Evolutionary conservation across 2,329 filamentous ascomycete species (phyloP).

Genomic region (Fusarium sp.): DNA sequence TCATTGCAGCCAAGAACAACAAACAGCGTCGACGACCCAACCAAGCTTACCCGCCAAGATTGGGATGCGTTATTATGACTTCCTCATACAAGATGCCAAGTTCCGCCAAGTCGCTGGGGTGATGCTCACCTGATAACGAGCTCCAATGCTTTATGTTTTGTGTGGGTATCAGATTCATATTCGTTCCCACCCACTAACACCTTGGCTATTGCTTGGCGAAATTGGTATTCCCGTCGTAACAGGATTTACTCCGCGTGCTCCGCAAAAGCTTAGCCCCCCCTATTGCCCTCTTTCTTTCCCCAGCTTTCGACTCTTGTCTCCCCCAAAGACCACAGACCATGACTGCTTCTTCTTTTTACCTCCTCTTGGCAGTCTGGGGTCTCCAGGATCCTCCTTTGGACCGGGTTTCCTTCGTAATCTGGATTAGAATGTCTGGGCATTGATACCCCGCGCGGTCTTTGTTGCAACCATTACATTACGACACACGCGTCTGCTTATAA

Average conservation of each 20-base stretch:
- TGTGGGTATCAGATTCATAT: slow-evolving; percentile 7
- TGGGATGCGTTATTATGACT: slow-evolving; percentile 26
- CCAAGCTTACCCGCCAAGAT: slow-evolving; percentile 26
- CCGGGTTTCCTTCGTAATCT: slow-evolving; percentile 24
- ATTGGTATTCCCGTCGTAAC: slow-evolving; percentile 6
- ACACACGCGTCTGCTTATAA: slow-evolving; percentile 9
- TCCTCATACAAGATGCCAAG: slow-evolving; percentile 14
- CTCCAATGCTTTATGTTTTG: neutral
- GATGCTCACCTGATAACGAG: slow-evolving; percentile 13
- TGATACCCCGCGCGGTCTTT: slow-evolving; percentile 20
- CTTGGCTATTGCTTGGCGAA: slow-evolving; percentile 27
- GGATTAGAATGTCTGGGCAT: slow-evolving; percentile 32
- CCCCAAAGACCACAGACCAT: neutral
- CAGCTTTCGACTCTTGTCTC: neutral
- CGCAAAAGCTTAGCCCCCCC: slow-evolving; percentile 12
- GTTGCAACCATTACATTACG: slow-evolving; percentile 26
- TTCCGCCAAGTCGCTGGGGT: slow-evolving; percentile 19
- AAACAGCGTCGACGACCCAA: neutral
- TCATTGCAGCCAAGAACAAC: neutral
- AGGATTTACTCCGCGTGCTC: slow-evolving; percentile 16
- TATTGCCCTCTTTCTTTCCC: slow-evolving; percentile 4
- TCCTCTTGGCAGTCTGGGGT: slow-evolving; percentile 15
- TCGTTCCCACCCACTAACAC: slow-evolving; percentile 9
- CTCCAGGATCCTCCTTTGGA: slow-evolving; percentile 1
- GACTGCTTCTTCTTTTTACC: neutral